Conservation (phyloP, 768 basidiomycete genomes). For the Kwoniella botswanensis region DNA sequence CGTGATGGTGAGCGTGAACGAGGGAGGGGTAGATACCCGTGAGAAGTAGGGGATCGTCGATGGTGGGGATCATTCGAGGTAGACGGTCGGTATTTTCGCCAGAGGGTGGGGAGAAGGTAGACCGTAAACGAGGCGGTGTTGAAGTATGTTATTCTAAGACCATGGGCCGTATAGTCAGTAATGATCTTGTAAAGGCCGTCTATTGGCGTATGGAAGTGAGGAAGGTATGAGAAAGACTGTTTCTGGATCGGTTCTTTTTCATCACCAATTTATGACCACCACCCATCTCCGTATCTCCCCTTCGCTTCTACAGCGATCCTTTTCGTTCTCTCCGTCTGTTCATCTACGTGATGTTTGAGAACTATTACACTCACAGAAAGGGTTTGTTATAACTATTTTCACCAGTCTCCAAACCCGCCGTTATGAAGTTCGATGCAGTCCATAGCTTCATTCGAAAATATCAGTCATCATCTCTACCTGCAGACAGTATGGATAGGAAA, state of each 20-base stretch:
- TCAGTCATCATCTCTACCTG: neutral
- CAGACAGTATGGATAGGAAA: neutral
- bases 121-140: conserved; percentile 86
- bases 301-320: too few relatives aligned
- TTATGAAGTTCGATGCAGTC: conserved; percentile 87
- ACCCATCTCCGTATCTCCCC: too few relatives aligned
- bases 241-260: too few relatives aligned
- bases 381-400: conserved; percentile 78
- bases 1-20: conserved; percentile 1
- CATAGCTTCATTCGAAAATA: conserved; percentile 64
- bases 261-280: too few relatives aligned
- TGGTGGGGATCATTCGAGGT: conserved; percentile 1
- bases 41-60: conserved; percentile 9
- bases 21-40: conserved; percentile 18
- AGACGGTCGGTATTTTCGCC: conserved; percentile 56
- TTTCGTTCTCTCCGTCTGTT: too few relatives aligned
- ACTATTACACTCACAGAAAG: conserved; percentile 68
- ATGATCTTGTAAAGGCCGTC: neutral
- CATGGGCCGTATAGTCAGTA: neutral
- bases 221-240: too few relatives aligned
- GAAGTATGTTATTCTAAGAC: conserved; percentile 77
- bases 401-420: conserved; percentile 63
- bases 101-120: conserved; percentile 72
- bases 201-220: too few relatives aligned
- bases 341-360: too few relatives aligned